Evolutionary conservation across 108 stramenopile genomes (phyloP).

Genomic region (Cyclotella atomus): DNA sequence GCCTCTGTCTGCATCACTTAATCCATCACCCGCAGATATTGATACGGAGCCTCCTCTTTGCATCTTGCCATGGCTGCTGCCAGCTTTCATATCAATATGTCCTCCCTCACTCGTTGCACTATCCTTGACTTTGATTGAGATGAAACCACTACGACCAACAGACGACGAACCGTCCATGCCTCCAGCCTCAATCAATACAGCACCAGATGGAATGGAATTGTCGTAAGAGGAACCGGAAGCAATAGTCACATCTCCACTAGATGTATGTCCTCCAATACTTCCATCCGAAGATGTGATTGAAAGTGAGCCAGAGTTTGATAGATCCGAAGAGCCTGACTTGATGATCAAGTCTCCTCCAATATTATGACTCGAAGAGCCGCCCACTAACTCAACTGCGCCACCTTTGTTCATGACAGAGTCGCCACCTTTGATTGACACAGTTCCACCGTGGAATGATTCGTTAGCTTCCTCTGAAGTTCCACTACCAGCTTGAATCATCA

Average conservation of each 20-base stretch:
- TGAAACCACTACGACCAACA: slow-evolving; percentile 22
- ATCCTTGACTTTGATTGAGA: slow-evolving; percentile 18
- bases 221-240: slow-evolving; percentile 16
- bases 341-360: slow-evolving; percentile 16
- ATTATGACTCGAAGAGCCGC: background rate
- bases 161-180: slow-evolving; percentile 6
- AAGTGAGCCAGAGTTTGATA: background rate
- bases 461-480: background rate
- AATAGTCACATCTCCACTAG: slow-evolving; percentile 14
- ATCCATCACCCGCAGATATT: slow-evolving; percentile 36
- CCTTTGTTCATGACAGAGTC: background rate
- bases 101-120: slow-evolving; percentile 21
- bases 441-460: background rate
- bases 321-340: slow-evolving; percentile 3
- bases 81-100: slow-evolving; percentile 15
- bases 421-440: slow-evolving; percentile 1
- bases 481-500: background rate
- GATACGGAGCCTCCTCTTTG: slow-evolving; percentile 30
- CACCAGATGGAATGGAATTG: background rate
- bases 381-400: background rate
- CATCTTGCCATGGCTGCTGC: slow-evolving; percentile 9
- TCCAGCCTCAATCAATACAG: slow-evolving; percentile 27
- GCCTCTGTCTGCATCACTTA: slow-evolving; percentile 21
- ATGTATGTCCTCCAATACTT: slow-evolving; percentile 3
- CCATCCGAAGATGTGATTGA: slow-evolving; percentile 21